Base-by-base conservation (phyloP, 306 rosid species). In the Clitoria ternatea region DNA sequence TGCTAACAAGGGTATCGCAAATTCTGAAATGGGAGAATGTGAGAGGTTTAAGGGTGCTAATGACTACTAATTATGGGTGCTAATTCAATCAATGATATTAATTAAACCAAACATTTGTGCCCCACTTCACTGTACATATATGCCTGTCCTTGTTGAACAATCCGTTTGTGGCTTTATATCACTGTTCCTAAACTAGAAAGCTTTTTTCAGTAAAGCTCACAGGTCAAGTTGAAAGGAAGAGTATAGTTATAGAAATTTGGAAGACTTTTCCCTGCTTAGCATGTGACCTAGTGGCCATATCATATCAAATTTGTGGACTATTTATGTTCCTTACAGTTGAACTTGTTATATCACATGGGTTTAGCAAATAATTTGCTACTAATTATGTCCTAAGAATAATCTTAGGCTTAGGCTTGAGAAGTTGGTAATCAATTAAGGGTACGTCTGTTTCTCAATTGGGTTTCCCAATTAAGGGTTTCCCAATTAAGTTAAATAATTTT, bases 121-220 rank as follows among this genome's bases (percentile, higher is more conserved):
- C 85, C 86, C 83, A 78, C 82, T 23, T 8, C 18, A 14, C 50
- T 71, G 50, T 66, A 65, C 50, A 7, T 66, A 66, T 72, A 32
- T 43, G 73, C 43, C 59, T 80, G 85, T 81, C 81, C 7, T 43
- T 0, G 69, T 56, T 59, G 62, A 64, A 75, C 33, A 70, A 55
- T 70, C 22, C 60, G 43, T 43, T 73, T 9, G 42, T 55, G 53
- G 70, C 42, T 22, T 61, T 69, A 56, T 24, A 65, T 70, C 72
- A 69, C 54, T 77, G 22, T 77, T 63, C 68, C 71, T 40, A 10
- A 73, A 61, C 78, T 47, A 52, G 72, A 57, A 61, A 61, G 40
- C 59, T 57, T 72, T 57, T 72, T 79, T 73, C 13, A 44, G 65
- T 19, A 52, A 60, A 52, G 73, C 60, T 77, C 27, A 50, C 12